Evolutionary conservation across 768 basidiomycete genomes (phyloP), one percentile per base, ranked within the genome.

Genomic region (Leccinum longicurvipes): DNA sequence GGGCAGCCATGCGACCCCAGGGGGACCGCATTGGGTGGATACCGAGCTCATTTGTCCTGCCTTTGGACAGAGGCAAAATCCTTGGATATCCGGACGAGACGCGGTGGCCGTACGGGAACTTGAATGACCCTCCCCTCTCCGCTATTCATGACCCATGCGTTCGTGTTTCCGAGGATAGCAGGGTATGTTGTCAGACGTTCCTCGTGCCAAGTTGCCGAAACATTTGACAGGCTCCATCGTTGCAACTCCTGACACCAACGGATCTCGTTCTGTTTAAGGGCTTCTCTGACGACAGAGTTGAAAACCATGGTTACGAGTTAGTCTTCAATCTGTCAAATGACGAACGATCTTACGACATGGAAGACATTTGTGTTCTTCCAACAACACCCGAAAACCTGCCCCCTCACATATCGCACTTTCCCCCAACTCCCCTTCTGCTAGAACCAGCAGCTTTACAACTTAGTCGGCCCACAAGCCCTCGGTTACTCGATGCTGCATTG

Each of bases 21-120:
- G 79, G 79, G 12, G 73, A 78, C 48, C 67, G 71, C 31, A 76
- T 88, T 29, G 87, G 89, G 46, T 91, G 90, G 90, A 83, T 91
- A 56, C 89, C 89, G 10, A 79, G 82, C 59, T 82, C 84, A 2
- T 91, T 82, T 68, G 86, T 92, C 6, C 74, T 73, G 49, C 75
- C 78, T 2, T 72, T 91, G 23, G 51, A 63, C 44, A 29, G 48
- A n/a, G 41, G 47, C 42, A 50, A 48, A 48, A 50, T 74, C 19
- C 74, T 73, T 57, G 80, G 80, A 60, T 80, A 77, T 60, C 72
- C 78, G 25, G 79, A 78, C 36, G 79, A 80, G 62, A 72, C 73
- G 75, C 6, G 75, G 77, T 66, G 70, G 70, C 36, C 70, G 69
- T 49, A 49, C 32, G 57, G 53, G 31, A 54, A 15, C 8, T 36